Evolutionary conservation across 2,329 filamentous ascomycete species (phyloP).

Genomic region (Stagonosporopsis vannaccii): DNA sequence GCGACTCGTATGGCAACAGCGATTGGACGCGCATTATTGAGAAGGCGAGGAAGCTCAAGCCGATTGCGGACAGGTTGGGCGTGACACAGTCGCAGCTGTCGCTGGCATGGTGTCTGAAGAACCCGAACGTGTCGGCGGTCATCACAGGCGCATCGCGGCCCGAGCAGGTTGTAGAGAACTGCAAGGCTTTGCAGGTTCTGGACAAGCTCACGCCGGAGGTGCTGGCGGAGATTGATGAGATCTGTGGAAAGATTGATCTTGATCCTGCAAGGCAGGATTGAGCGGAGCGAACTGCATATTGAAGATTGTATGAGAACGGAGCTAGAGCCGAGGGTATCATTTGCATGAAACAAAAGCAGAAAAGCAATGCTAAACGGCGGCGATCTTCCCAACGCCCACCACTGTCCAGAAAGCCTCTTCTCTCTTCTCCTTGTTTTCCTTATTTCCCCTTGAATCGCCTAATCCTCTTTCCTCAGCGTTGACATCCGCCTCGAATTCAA

Average conservation of each 20-base stretch:
- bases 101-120: constrained; percentile 48
- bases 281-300: not conserved
- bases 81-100: constrained; percentile 58
- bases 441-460: constrained; percentile 53
- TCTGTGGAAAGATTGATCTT: constrained; percentile 27
- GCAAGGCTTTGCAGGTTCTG: constrained; percentile 54
- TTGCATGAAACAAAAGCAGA: constrained; percentile 1
- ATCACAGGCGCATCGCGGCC: constrained; percentile 41
- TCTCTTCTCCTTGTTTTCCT: constrained; percentile 74
- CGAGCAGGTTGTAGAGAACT: constrained; percentile 46
- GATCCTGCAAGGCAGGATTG: constrained; percentile 9
- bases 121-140: constrained; percentile 42
- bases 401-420: constrained; percentile 97
- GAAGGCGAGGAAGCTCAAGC: constrained; percentile 59
- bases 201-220: constrained; percentile 56
- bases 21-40: constrained; percentile 64
- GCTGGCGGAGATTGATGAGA: constrained; percentile 52
- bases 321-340: constrained; percentile 14
- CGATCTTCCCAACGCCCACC: constrained; percentile 84
- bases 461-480: constrained; percentile 59
- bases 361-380: constrained; percentile 17
- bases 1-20: constrained; percentile 56
- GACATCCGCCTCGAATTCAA: constrained; percentile 85
- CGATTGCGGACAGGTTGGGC: constrained; percentile 70
- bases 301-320: not conserved